phyloP scores from a whole-genome alignment of 2,329 filamentous ascomycete species.

The Colletotrichum nymphaeae region DNA sequence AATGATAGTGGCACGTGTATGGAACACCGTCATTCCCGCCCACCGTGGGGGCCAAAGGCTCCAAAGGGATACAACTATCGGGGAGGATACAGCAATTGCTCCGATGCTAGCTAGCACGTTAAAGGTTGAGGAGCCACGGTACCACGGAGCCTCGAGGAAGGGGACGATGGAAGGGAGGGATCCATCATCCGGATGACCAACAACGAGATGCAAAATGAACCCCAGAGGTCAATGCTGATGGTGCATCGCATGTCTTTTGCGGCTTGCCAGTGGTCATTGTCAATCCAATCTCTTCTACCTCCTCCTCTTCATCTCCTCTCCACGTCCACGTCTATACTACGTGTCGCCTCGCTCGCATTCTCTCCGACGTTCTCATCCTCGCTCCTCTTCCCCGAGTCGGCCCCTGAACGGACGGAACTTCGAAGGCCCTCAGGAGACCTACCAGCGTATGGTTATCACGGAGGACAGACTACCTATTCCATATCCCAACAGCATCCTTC shows the following conservation, averaged over 20 bases:
- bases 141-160: background rate
- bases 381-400: background rate
- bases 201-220: background rate
- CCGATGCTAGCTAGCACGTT: background rate
- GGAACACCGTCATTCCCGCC: too few relatives aligned
- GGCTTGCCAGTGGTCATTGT: background rate
- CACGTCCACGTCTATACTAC: too few relatives aligned
- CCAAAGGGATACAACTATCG: background rate
- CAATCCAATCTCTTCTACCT: background rate
- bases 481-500: slow-evolving; percentile 6
- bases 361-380: background rate
- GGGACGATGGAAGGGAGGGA: background rate
- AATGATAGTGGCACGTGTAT: background rate
- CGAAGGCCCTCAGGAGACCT: background rate
- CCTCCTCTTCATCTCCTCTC: background rate
- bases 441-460: background rate
- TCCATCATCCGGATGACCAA: background rate
- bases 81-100: background rate
- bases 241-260: background rate
- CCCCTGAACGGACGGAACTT: background rate
- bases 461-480: background rate
- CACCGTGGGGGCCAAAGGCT: background rate
- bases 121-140: background rate
- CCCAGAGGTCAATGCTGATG: slow-evolving; percentile 19
- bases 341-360: background rate